phyloP scores from a whole-genome alignment of 2,329 filamentous ascomycete species.

The Ceratocystis papillata region DNA sequence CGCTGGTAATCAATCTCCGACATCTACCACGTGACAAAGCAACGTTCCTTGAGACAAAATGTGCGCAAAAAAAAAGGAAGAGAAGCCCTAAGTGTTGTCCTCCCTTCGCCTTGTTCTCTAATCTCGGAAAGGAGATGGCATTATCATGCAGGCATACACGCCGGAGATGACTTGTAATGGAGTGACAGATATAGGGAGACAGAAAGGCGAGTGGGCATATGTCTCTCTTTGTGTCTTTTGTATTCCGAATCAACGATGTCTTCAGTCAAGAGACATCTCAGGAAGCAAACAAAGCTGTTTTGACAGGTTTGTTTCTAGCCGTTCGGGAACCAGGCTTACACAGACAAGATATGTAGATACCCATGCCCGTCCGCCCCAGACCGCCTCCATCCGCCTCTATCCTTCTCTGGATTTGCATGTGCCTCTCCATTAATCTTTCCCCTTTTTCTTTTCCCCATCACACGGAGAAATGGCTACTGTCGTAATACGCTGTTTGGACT shows the following conservation, averaged over 20 bases:
- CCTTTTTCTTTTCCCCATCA: too few species aligned
- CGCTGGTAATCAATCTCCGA: background rate
- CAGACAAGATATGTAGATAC: background rate
- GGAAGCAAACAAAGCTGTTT: background rate
- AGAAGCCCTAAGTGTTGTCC: background rate
- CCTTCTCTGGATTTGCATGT: background rate
- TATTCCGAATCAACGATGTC: too few species aligned
- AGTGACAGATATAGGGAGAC: background rate
- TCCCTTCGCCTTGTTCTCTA: background rate
- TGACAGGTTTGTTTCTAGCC: background rate
- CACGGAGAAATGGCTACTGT: too few species aligned
- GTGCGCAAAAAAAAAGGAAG: background rate
- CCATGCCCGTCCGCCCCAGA: background rate
- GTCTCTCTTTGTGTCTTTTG: background rate
- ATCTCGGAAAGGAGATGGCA: background rate
- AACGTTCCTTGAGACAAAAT: background rate
- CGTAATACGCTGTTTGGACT: too few species aligned
- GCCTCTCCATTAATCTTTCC: too few species aligned
- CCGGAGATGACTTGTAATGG: background rate
- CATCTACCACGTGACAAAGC: background rate
- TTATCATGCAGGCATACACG: conserved; percentile 4
- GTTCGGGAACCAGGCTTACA: background rate
- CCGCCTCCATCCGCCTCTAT: background rate
- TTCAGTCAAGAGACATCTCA: too few species aligned
- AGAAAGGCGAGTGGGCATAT: background rate